These are phyloP conservation scores for Effrenium voratum DNA, from an alignment of 73 alveolate species.

Conservation along the genomic window DNA sequence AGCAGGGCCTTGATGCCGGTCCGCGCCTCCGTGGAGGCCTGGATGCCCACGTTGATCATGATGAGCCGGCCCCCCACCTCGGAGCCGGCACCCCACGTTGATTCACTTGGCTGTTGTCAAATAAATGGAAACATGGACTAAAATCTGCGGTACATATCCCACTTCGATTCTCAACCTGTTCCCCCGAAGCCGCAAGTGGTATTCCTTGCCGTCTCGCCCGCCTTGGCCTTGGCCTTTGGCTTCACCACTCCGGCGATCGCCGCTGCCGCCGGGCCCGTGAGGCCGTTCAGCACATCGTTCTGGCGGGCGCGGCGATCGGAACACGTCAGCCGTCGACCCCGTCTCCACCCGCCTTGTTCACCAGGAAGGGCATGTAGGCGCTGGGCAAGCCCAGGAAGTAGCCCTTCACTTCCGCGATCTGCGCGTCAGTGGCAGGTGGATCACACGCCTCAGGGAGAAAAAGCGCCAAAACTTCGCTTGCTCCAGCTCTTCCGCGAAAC, in stretches of 20 bases:
- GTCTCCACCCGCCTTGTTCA: background rate
- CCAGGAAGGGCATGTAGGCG: background rate
- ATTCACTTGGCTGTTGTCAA: too few relatives aligned
- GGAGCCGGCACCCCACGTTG: too few relatives aligned
- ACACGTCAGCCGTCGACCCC: background rate
- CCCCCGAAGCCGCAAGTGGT: too few relatives aligned
- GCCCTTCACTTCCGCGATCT: background rate
- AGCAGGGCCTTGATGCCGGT: background rate
- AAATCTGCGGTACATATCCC: too few relatives aligned
- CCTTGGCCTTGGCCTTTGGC: background rate
- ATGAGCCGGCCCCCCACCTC: background rate
- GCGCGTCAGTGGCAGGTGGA: background rate
- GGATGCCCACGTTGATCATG: constrained; percentile 5
- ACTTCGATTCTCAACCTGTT: too few relatives aligned
- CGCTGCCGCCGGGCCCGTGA: background rate
- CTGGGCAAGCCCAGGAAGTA: background rate
- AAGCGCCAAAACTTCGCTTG: too few relatives aligned
- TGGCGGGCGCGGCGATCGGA: background rate
- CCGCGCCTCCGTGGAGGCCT: background rate
- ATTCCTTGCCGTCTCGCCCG: too few relatives aligned
- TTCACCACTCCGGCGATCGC: background rate
- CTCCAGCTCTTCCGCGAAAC: background rate
- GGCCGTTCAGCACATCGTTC: background rate
- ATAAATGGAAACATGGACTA: too few relatives aligned
- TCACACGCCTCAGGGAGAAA: constrained; percentile 11